Base-by-base conservation (phyloP, 1,284 basidiomycete genomes). In the Moesziomyces sp. region DNA sequence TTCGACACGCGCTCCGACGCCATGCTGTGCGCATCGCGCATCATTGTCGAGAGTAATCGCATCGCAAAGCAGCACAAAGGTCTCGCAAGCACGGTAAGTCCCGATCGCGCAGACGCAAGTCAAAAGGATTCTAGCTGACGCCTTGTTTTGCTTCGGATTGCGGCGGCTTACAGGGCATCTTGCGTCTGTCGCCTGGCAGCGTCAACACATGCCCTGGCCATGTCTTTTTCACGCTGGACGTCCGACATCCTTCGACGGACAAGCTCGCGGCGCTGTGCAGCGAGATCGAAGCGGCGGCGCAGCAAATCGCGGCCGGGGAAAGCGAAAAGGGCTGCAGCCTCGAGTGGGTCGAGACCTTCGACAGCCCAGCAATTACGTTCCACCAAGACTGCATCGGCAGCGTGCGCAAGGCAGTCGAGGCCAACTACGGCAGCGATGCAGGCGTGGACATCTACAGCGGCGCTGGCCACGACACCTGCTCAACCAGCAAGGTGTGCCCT, bases 391-490 rank as follows among this genome's bases (percentile, higher is more conserved):
- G 63, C 66, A 67, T 74, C 44, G 28, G 19, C 9, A 56, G 55
- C 56, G 62, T 74, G 24, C 57, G 66, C 30, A 57, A 58, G 44
- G 71, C 71, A 0, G 63, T 53, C 44, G 58, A 69, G 49, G 52
- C 42, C 28, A 66, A 67, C 49, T 63, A 49, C 42, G 64, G 66
- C 18, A 40, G 42, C n/a, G 58, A 69, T 5, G 57, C 60, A 5
- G 48, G 58, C 9, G 11, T 58, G 19, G 71, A 74, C 38, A 58
- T 74, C 30, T 66, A 65, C 55, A 67, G 63, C 38, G 71, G 71
- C n/a, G 71, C 71, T 6, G 71, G 71, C 3, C 71, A 74, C 58
- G 71, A 74, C n/a, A 67, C 71, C 6, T 74, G 71, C 19, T 74
- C 63, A 35, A 74, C 71, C 1, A 67, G 63, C 42, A 74, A 67